Base-by-base conservation (phyloP, 108 stramenopile species). In the Conticribra weissflogii region DNA sequence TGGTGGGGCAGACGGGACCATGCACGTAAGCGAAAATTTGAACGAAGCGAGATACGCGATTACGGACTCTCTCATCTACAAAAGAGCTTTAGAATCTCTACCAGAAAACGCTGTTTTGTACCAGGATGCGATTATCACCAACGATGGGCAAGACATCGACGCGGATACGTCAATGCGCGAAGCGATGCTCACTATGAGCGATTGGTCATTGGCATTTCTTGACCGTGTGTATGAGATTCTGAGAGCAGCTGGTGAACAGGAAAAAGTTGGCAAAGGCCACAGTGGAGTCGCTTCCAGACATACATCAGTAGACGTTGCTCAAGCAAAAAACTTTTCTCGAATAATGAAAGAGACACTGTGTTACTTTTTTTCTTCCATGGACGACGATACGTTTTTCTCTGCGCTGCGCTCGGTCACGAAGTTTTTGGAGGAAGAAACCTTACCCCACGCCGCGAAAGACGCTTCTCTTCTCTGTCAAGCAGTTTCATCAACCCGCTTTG, bases 161-260 rank as follows among this genome's bases (percentile, higher is more conserved):
- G 19, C 32, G 3, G 62, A 72, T 3, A 45, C 83, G 21, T 58
- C 90, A 28, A 34, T 90, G 55, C 71, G 81, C 17, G 94, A 95
- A 55, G 87, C 91, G 25, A 71, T 79, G 51, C 65, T 72, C 46
- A 86, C 89, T 9, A 78, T 92, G 78, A 74, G 81, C 49, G 94
- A 95, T 64, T 96, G 91, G 91, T 77, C 86, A 0, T 67, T 93
- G 23, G 81, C 79, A 36, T 94, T 96, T 63, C 82, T 96, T 24
- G 91, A 92, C 45, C 68, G 93, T 17, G 72, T 96, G n/a, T 96
- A 89, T 61, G 85, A 81, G 59, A 72, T 94, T 15, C 61, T 93
- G 14, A 71, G 89, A 51, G 91, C 94, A 33, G 81, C 88, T 14
- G 94, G 89, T 7, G 91, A 93, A 70, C 72, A 87, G 54, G 94